Conservation (phyloP, 2,329 filamentous ascomycete species). For the Talaromyces sp. region DNA sequence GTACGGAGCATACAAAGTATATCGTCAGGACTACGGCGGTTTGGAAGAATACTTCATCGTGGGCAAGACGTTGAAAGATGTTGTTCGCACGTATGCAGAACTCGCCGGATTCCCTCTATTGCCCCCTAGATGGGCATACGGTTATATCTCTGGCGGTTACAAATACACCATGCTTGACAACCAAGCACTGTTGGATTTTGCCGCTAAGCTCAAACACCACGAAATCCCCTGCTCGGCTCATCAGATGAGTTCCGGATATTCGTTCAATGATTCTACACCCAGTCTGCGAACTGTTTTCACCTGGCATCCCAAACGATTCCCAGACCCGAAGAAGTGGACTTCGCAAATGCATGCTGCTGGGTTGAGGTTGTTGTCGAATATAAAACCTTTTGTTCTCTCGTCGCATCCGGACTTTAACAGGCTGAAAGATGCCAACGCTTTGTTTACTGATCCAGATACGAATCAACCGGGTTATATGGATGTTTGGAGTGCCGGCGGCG, state of each 20-base stretch:
- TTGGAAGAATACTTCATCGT: constrained; percentile 66
- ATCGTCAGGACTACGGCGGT: constrained; percentile 66
- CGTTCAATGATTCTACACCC: constrained; percentile 60
- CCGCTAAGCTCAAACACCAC: constrained; percentile 56
- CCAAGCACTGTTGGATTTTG: constrained; percentile 57
- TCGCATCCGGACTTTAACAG: constrained; percentile 63
- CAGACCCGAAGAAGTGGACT: constrained; percentile 61
- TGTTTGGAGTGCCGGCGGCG: constrained; percentile 68
- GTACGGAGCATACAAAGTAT: constrained; percentile 70
- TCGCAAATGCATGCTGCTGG: constrained; percentile 58
- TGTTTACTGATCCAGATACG: constrained; percentile 59
- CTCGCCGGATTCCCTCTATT: constrained; percentile 63
- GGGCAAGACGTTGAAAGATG: constrained; percentile 60
- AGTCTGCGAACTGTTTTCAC: constrained; percentile 67
- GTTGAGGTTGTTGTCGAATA: constrained; percentile 64
- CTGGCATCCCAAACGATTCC: constrained; percentile 67
- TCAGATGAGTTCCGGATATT: constrained; percentile 69
- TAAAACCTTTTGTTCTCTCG: constrained; percentile 66
- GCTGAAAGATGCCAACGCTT: constrained; percentile 53
- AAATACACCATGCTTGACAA: constrained; percentile 56
- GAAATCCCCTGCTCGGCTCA: constrained; percentile 67
- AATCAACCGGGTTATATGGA: constrained; percentile 53
- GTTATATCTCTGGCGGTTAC: constrained; percentile 65
- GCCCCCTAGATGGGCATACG: constrained; percentile 67
- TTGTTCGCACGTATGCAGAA: constrained; percentile 62